Conservation (phyloP, 306 rosid genomes). For the Cicer yamashitae region DNA sequence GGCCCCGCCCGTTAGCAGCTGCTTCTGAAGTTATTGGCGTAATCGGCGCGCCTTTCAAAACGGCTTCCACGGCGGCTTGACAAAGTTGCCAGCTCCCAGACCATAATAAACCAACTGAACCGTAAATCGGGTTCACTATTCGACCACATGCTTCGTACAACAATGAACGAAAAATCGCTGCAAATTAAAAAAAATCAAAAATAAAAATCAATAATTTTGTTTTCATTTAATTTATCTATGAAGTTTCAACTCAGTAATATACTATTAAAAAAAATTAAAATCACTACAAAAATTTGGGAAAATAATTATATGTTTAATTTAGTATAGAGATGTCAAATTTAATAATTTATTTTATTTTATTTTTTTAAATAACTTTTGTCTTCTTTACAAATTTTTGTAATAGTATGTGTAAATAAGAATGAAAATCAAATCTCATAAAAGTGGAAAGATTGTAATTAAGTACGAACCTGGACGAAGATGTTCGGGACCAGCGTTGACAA, state of each 20-base stretch:
- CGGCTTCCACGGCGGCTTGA: constrained; percentile 92
- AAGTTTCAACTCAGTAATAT: no score
- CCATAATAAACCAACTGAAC: constrained; percentile 95
- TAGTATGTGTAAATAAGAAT: no score
- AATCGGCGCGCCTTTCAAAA: constrained; percentile 80
- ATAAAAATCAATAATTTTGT: not conserved
- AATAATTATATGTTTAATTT: no score
- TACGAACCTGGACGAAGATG: constrained; percentile 87
- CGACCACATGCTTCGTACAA: constrained; percentile 93
- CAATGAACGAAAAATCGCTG: constrained; percentile 89
- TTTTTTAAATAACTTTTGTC: no score
- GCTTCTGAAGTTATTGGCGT: constrained; percentile 86
- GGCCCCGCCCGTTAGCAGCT: constrained; percentile 73
- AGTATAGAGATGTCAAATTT: no score
- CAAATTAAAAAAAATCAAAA: not conserved
- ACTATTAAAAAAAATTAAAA: no score
- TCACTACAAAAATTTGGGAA: no score
- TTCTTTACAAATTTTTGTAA: no score
- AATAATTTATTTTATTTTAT: no score
- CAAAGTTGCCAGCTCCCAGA: constrained; percentile 98
- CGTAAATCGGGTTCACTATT: constrained; percentile 94
- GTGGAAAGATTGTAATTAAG: no score
- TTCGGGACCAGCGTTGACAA: constrained; percentile 92
- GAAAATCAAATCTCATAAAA: no score
- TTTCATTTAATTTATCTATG: not conserved